Evolutionary conservation across 129 eudicot species (phyloP), one percentile per base, ranked within the genome.

Genomic region (Helichrysum umbraculigerum): DNA sequence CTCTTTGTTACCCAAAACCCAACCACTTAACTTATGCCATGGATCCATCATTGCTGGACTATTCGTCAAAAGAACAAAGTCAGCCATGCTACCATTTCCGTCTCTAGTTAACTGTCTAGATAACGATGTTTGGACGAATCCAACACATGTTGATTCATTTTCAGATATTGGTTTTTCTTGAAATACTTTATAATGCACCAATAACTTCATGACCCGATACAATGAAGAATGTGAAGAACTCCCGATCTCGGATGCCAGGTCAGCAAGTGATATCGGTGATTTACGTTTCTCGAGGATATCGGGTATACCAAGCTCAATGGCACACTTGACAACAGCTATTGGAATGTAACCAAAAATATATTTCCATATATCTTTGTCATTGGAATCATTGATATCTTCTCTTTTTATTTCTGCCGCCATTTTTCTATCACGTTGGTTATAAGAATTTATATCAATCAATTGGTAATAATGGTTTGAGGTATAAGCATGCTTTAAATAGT

Each of bases 271-370:
- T 20, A 51, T 51, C 19, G 20, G 30, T 0, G 63, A 16, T 57
- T 59, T 28, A 6, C 9, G 65, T 25, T 59, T 9, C 22, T 22
- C 34, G 5, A 59, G 65, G 65, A 59, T 22, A 22, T 22, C 65
- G 5, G 65, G 34, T 9, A 59, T 59, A 4, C 65, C 66, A 34
- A 60, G 66, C 66, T 60, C 66, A 60, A 60, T 60, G 12, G 66
- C 66, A 60, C 34, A 60, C 16, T 60, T 60, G 32, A 60, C 66
- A 28, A 22, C 5, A 60, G 66, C 66, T 28, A 60, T 60, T 25
- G 66, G 66, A 60, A 34, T 22, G 30, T 22, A 60, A 10, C 65
- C 65, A 59, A 59, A 33, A 25, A 59, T 59, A 1, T 59, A 59
- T 8, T 59, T 59, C 65, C 65, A 25, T 6, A 60, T 60, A 2